Evolutionary conservation across 805 yeast species (phyloP).

Genomic region (Wickerhamomyces tratensis): DNA sequence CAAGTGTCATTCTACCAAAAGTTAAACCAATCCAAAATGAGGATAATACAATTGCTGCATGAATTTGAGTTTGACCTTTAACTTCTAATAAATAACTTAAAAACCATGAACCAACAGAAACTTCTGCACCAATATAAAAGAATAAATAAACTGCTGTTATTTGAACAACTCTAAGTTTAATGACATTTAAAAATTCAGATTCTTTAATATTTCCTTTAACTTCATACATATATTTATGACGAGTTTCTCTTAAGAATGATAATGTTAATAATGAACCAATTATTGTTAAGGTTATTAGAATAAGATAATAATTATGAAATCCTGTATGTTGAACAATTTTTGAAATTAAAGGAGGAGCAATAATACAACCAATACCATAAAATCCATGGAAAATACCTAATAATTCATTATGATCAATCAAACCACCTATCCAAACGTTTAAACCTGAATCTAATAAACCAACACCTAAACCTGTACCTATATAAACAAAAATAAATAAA

Average conservation of each 20-base stretch:
- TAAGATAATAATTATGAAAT: conserved; percentile 20
- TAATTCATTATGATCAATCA: conserved; percentile 44
- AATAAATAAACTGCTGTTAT: conserved; percentile 43
- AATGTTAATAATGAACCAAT: conserved; percentile 17
- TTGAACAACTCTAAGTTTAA: conserved; percentile 30
- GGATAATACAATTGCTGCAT: conserved; percentile 55
- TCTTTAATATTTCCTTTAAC: conserved; percentile 12
- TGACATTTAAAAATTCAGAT: conserved; percentile 6
- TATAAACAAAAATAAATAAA: conserved; percentile 28
- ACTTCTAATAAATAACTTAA: conserved; percentile 51
- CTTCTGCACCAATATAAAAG: conserved; percentile 62
- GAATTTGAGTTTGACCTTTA: conserved; percentile 34
- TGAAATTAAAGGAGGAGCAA: conserved; percentile 59
- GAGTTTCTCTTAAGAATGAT: conserved; percentile 19
- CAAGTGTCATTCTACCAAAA: conserved; percentile 48
- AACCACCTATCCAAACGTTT: conserved; percentile 36
- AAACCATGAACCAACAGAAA: conserved; percentile 63
- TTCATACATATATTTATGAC: conserved; percentile 23
- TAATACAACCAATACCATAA: conserved; percentile 66
- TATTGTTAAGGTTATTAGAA: conserved; percentile 27
- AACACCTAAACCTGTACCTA: conserved; percentile 41
- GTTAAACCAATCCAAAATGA: conserved; percentile 71
- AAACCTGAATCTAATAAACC: conserved; percentile 49
- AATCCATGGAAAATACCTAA: conserved; percentile 58
- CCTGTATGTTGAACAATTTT: conserved; percentile 22